Conservation (phyloP, 2,329 filamentous ascomycete species). For the Dothiorella sarmentorum region DNA sequence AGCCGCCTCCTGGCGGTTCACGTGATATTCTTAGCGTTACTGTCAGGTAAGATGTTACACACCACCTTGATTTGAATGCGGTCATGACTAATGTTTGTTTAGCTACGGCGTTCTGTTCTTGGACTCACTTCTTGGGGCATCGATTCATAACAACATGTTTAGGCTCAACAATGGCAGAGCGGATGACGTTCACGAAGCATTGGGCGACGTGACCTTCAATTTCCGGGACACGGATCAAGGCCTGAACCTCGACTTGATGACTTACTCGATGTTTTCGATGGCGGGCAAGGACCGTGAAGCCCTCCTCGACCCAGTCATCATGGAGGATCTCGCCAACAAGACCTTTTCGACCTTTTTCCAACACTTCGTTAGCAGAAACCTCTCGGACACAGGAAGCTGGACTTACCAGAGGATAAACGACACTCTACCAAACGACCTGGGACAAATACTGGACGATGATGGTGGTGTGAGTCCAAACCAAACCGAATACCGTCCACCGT, state of each 20-base stretch:
- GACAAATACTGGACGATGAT: too few relatives aligned
- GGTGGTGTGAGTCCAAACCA: too few relatives aligned
- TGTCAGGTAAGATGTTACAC: background rate
- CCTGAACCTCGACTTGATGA: conserved; percentile 32
- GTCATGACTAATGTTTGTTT: conserved; percentile 18
- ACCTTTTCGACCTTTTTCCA: conserved; percentile 29
- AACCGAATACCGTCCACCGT: too few relatives aligned
- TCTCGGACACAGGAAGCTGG: conserved; percentile 24
- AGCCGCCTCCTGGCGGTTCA: too few relatives aligned
- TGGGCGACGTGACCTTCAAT: conserved; percentile 25
- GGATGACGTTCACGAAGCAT: background rate
- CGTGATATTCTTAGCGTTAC: background rate
- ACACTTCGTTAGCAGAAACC: conserved; percentile 24
- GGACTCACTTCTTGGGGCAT: conserved; percentile 20
- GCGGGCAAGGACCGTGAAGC: conserved; percentile 24
- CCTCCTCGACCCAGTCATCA: conserved; percentile 19
- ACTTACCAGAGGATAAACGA: conserved; percentile 28
- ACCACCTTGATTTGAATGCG: background rate
- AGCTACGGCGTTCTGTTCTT: conserved; percentile 21
- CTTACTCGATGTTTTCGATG: conserved; percentile 29
- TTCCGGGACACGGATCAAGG: conserved; percentile 26
- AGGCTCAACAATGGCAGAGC: too few relatives aligned
- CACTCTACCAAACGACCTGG: conserved; percentile 16
- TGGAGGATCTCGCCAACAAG: conserved; percentile 20
- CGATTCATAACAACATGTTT: conserved; percentile 1